Conservation (phyloP, 2,329 filamentous ascomycete genomes). For the Chaetomium sp. region DNA sequence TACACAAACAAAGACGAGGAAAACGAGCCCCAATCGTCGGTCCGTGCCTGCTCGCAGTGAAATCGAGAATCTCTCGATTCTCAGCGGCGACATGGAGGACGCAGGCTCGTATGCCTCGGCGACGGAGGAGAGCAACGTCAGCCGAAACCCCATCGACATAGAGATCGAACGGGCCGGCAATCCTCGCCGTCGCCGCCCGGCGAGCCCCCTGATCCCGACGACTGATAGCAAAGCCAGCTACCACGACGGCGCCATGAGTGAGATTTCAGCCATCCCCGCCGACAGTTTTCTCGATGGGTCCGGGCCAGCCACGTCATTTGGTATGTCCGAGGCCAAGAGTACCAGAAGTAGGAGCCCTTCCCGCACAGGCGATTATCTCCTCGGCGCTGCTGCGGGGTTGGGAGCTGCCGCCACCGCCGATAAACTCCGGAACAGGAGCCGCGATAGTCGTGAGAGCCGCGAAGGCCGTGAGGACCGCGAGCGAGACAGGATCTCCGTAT, state of each 20-base stretch:
- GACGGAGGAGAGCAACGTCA: conserved; percentile 77
- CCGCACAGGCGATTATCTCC: conserved; percentile 44
- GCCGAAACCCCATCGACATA: conserved; percentile 79
- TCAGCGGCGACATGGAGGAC: conserved; percentile 53
- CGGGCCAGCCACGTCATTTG: conserved; percentile 45
- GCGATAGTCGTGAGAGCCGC: conserved; percentile 34
- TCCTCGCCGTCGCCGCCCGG: conserved; percentile 60
- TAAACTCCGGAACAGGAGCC: conserved; percentile 50
- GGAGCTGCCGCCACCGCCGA: conserved; percentile 46
- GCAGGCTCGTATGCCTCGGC: conserved; percentile 75
- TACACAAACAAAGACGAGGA: conserved; percentile 76
- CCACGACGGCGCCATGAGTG: conserved; percentile 69
- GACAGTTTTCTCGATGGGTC: conserved; percentile 65
- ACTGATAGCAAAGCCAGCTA: conserved; percentile 60
- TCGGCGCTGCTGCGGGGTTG: conserved; percentile 44
- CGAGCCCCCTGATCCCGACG: conserved; percentile 66
- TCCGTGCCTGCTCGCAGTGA: conserved; percentile 62
- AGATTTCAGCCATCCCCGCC: conserved; percentile 76
- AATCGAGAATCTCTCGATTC: conserved; percentile 44
- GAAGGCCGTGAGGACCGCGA: conserved; percentile 38
- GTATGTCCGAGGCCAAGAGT: conserved; percentile 39
- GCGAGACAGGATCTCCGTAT: conserved; percentile 39
- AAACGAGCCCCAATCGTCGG: conserved; percentile 58
- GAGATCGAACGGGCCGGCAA: conserved; percentile 69
- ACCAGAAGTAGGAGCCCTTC: conserved; percentile 49